phyloP scores from a whole-genome alignment of 1,139 yeast species.

The Waltiozyma sp. region DNA sequence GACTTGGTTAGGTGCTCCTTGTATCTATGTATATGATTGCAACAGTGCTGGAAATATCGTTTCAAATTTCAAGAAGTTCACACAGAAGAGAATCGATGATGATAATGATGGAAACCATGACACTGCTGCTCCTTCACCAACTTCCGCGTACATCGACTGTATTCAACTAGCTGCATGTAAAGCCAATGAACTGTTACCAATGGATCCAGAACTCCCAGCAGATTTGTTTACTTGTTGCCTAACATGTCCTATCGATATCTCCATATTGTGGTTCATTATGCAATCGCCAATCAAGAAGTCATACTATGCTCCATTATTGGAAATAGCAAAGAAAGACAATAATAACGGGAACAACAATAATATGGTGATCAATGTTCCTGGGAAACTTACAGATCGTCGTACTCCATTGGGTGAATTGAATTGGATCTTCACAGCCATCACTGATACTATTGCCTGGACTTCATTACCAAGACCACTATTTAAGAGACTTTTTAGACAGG shows the following conservation, averaged over 20 bases:
- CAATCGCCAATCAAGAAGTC: constrained; percentile 62
- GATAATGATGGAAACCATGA: constrained; percentile 71
- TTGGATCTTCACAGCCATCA: constrained; percentile 97
- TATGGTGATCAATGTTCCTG: constrained; percentile 71
- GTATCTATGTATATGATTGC: constrained; percentile 90
- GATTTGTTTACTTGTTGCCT: constrained; percentile 91
- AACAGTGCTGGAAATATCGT: constrained; percentile 93
- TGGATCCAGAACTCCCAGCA: constrained; percentile 94
- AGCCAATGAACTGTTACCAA: constrained; percentile 76
- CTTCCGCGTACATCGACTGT: constrained; percentile 59
- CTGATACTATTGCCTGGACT: constrained; percentile 98
- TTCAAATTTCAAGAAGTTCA: constrained; percentile 79
- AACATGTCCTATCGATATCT: constrained; percentile 91
- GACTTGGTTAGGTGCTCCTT: constrained; percentile 97
- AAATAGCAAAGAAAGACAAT: constrained; percentile 26
- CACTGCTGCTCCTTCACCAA: constrained; percentile 47
- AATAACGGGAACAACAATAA: constrained; percentile 28
- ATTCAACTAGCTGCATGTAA: constrained; percentile 91
- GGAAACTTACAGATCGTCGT: constrained; percentile 81
- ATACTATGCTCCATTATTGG: constrained; percentile 43
- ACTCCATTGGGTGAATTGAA: constrained; percentile 94
- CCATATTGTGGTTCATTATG: constrained; percentile 85
- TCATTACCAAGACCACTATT: constrained; percentile 79
- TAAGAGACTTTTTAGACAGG: constrained; percentile 86
- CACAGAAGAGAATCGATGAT: constrained; percentile 81